These are phyloP conservation scores for Cercophora sp. DNA, from an alignment of 495 filamentous ascomycete species.

Conservation along the genomic window DNA sequence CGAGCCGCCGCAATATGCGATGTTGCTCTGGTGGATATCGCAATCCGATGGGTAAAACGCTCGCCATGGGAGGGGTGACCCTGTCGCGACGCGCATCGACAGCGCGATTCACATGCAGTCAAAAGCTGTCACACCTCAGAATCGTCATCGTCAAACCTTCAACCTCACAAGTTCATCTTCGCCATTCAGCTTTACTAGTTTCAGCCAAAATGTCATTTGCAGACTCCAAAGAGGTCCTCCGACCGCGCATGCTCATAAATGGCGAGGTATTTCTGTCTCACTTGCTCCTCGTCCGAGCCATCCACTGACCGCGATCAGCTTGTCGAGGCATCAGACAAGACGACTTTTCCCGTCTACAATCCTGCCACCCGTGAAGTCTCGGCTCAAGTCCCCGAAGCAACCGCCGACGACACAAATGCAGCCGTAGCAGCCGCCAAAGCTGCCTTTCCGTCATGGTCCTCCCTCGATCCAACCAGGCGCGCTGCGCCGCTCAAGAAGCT, in stretches of 20 bases:
- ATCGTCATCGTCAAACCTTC: too few species aligned
- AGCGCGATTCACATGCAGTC: too few species aligned
- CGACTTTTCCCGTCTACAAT: constrained; percentile 32
- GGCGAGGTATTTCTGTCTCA: constrained; percentile 25
- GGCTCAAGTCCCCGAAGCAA: constrained; percentile 31
- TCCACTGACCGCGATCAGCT: constrained; percentile 21
- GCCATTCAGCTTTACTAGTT: too few species aligned
- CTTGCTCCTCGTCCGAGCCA: neutral
- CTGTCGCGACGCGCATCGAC: too few species aligned
- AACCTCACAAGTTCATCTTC: too few species aligned
- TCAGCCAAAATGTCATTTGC: too few species aligned
- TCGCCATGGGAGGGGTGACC: too few species aligned
- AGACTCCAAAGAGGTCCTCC: constrained; percentile 1
- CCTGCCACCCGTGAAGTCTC: constrained; percentile 29
- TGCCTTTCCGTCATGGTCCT: constrained; percentile 56
- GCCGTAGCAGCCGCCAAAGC: constrained; percentile 57
- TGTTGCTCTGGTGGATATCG: neutral
- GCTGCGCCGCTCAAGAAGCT: constrained; percentile 49
- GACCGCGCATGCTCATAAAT: constrained; percentile 35
- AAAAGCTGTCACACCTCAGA: too few species aligned
- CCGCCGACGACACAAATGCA: constrained; percentile 47
- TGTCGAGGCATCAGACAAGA: constrained; percentile 32
- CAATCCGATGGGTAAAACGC: constrained; percentile 1
- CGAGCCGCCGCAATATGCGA: neutral
- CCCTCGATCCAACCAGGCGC: constrained; percentile 40